Base-by-base conservation (phyloP, 805 yeast species). In the Scheffersomyces spartinae region DNA sequence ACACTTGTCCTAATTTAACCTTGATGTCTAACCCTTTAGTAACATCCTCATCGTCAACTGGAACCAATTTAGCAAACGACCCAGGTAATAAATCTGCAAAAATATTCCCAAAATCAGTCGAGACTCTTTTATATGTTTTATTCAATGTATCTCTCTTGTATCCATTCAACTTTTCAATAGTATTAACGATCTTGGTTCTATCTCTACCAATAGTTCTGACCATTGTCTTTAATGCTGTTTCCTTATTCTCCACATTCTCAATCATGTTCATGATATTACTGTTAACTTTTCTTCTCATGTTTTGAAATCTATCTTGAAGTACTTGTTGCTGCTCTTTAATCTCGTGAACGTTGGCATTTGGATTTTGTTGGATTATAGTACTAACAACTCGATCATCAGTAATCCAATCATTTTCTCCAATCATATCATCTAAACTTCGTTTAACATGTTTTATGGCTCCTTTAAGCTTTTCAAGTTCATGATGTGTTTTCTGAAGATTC, bases 181-280 rank as follows among this genome's bases (percentile, higher is more conserved):
- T 86, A 36, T 82, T 86, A 39, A 79, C 86, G 38, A 91, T 86
- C 58, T 88, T 88, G 7, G 73, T 53, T 52, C 85, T 85, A 51
- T 88, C 96, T 50, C 74, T 80, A 39, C 81, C 93, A 38, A 86
- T 84, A 4, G 94, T 84, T 33, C 64, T 68, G 35, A 88, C 79
- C 86, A 83, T 85, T 6, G 70, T 65, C 38, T 71, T 76, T 42
- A 88, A 61, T 4, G 86, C 64, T 6, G 63, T 47, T 43, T 85
- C 96, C 45, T 84, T 83, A 62, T 79, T 84, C 46, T 85, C 95
- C 15, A 83, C 93, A 37, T 74, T 83, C 42, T 85, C 95, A 34
- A 84, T 82, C 80, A 80, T 81, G 40, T 75, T 75, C 94, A 81
- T 81, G 34, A 84, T 83, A 42, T 85, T 80, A 3, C 78, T 65